Percentiles rank a stretch among this genome's conserved stretches.
Evolutionary conservation across 257 asterid genomes (phyloP).

Genomic region (Przewalskia tangutica): DNA sequence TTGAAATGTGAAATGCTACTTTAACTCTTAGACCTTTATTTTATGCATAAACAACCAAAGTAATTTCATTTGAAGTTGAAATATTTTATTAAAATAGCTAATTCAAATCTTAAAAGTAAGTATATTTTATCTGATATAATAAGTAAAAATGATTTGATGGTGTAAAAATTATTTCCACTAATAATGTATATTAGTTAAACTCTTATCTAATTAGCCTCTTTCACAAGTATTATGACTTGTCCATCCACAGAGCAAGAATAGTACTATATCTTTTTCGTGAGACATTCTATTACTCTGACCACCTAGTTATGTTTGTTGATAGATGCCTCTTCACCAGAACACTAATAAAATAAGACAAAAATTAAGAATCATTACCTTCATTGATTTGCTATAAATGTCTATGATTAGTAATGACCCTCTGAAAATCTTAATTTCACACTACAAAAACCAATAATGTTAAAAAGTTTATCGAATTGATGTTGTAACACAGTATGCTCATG

Average conservation of each 20-base stretch:
- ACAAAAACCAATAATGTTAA: not conserved
- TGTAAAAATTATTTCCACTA: not conserved
- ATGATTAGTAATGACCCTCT: conserved; percentile 11
- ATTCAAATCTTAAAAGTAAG: not conserved
- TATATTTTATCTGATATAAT: not conserved
- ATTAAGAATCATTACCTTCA: conserved; percentile 10
- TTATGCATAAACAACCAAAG: not conserved
- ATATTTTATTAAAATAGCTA: too few relatives aligned
- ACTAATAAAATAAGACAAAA: conserved; percentile 7
- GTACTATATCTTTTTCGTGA: not conserved
- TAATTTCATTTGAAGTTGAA: not conserved
- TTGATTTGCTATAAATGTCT: conserved; percentile 1
- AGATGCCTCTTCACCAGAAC: conserved; percentile 11
- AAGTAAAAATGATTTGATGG: not conserved
- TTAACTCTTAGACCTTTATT: too few relatives aligned
- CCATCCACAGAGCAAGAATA: conserved; percentile 7
- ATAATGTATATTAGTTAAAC: not conserved
- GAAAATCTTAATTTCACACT: conserved; percentile 3
- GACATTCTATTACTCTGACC: conserved; percentile 1
- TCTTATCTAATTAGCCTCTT: not conserved
- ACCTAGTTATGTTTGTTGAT: conserved; percentile 1
- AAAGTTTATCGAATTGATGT: not conserved
- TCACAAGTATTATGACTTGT: not conserved
- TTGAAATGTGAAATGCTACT: not conserved
- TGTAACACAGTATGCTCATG: not conserved